These are phyloP conservation scores for Pachyrhizus erosus DNA, from an alignment of 306 rosid species.

Conservation along the genomic window DNA sequence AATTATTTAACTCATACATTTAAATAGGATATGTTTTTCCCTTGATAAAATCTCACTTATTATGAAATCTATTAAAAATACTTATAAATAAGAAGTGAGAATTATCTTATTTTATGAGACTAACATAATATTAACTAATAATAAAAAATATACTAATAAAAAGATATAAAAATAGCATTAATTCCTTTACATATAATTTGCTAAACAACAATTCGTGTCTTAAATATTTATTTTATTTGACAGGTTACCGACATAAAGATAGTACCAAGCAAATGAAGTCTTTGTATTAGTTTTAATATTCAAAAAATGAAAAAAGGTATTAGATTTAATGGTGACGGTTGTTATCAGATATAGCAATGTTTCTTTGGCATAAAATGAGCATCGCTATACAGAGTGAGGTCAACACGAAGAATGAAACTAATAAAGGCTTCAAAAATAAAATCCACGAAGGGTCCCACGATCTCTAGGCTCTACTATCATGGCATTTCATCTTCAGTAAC, in stretches of 20 bases:
- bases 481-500: neutral
- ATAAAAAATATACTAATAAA: neutral
- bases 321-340: neutral
- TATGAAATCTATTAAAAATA: too few relatives aligned
- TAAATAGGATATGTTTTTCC: too few relatives aligned
- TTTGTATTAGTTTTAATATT: too few relatives aligned
- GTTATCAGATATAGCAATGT: neutral
- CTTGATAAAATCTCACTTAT: too few relatives aligned
- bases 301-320: neutral
- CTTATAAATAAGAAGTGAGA: too few relatives aligned
- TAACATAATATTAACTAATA: neutral
- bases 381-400: neutral
- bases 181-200: neutral
- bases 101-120: too few relatives aligned
- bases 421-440: neutral
- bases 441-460: neutral
- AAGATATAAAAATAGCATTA: neutral
- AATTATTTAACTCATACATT: too few relatives aligned
- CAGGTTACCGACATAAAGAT: neutral
- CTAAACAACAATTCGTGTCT: neutral
- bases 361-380: neutral
- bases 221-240: neutral
- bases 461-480: neutral
- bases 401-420: neutral
- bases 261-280: neutral